Base-by-base conservation (phyloP, 2,329 filamentous ascomycete species). In the Diatrype stigma region DNA sequence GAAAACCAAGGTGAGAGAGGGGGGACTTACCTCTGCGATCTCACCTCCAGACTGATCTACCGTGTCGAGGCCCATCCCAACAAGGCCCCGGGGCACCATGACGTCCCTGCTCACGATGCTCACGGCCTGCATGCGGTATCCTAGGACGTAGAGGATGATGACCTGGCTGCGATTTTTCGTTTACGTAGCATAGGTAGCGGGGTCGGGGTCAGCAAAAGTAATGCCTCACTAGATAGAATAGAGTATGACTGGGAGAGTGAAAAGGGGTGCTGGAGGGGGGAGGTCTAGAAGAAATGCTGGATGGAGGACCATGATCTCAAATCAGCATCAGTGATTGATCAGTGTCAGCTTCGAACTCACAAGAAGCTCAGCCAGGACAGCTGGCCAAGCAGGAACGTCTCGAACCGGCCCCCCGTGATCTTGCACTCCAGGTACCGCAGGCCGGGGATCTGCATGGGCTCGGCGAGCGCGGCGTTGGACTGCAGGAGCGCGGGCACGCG, bases 321-420 rank as follows among this genome's bases (percentile, higher is more conserved):
- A n/a, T n/a, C n/a, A n/a, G n/a, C n/a, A n/a, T n/a, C n/a, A n/a
- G n/a, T n/a, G n/a, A n/a, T n/a, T n/a, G n/a, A n/a, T n/a, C n/a
- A n/a, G n/a, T n/a, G n/a, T n/a, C n/a, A n/a, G n/a, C n/a, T n/a
- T n/a, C n/a, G n/a, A n/a, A 61, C 74, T 63, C 64, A 86, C 83
- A 85, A 69, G 51, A 85, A 81, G 56, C 81, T 81, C 68, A 74
- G 75, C 82, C 85, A 90, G 14, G 83, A 79, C 17, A 95, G 71
- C 60, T 85, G 81, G 64, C 79, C 80, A 28, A 92, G 66, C 34
- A 94, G 75, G 57, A 83, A 79, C 42, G 76, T 74, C 62, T 90
- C 86, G 61, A 93, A 90, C 1, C 79, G 75, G 11, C 77, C 76
- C 22, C 89, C 90, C 17, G 90, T 91, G 58, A 95, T 78, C 63